Evolutionary conservation across 2,329 filamentous ascomycete species (phyloP), one percentile per base, ranked within the genome.

Genomic region (Alternaria gansuensis): DNA sequence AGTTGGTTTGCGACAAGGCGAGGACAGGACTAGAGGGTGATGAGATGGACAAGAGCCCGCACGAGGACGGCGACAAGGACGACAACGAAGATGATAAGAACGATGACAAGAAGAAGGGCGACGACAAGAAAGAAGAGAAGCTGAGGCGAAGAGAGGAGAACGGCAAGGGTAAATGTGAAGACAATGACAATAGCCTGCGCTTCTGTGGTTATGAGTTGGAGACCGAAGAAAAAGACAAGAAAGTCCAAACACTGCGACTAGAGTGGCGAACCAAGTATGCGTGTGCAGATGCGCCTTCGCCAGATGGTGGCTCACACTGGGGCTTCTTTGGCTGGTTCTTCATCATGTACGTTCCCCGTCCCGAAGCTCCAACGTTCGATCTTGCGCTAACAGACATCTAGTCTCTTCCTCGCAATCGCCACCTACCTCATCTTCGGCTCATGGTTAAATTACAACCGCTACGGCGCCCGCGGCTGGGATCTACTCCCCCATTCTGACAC

Each of bases 361-460:
- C 21, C 14, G 13, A 5, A 34, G 9, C 21, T 36, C 21, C 9
- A 36, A 10, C 5, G 21, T 3, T 7, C 4, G 3, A n/a, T 23
- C 14, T 13, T 48, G 4, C 33, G 14, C 44, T 48, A 26, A 48
- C 21, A 26, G 9, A 7, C 6, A 8, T 17, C 31, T 66, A 97
- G 93, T 68, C 81, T 90, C 59, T 99, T 99, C 85, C 84, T 98
- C 63, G 87, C 87, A 44, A 90, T 88, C 39, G 92, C 95, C 2
- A 82, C 93, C 24, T 99, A 98, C 80, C 88, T 99, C 66, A 97
- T 98, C 77, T 98, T 98, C 74, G 93, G 94, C 65, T 96, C 93
- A 21, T 99, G 95, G 95, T 88, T 98, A 77, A 98, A 98, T 83
- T 98, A 98, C 84, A 97, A 93, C 82, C 91, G 93, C 62, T 97